Evolutionary conservation across 1,284 basidiomycete genomes (phyloP), one percentile per base, ranked within the genome.

Genomic region (Wallemia ichthyophaga): DNA sequence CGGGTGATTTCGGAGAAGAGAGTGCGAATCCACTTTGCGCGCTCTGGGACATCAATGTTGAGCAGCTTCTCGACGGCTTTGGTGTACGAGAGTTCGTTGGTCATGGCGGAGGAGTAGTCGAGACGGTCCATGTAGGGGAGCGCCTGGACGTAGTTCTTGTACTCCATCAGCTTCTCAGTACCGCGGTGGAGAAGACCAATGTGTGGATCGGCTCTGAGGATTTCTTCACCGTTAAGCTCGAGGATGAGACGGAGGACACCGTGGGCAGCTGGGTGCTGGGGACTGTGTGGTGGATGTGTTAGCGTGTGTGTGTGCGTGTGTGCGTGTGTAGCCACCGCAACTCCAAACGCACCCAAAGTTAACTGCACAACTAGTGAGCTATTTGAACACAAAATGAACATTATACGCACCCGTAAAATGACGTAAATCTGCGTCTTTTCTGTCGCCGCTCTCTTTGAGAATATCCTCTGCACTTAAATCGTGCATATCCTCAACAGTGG

Each of bases 71-170:
- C 92, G 13, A 96, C 92, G 0, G 94, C 94, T 31, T 95, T 78
- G 1, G 91, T 85, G 74, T 94, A 99, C 69, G 85, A 94, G 25
- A 94, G 78, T 69, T 95, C 89, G 68, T 94, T 95, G 56, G 89
- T 92, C 89, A 94, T 94, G 92, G 96, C 96, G 58, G 91, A 95
- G 60, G 95, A 89, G 67, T 98, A 98, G 75, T 99, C 92, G 63
- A 98, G 77, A 67, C 92, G 87, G 72, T 99, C 92, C 71, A 98
- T 98, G 74, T 98, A 96, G 1, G 92, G 94, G n/a, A 95, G 74
- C 1, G 92, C 92, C 74, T 96, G 94, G 17, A 82, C 87, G 71
- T 96, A 98, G 11, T 83, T 96, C 76, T 99, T 99, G 78, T 92
- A 95, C 73, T 98, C 92, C 67, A 96, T 98, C 60, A 99, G 77